Base-by-base conservation (phyloP, 2,329 filamentous ascomycete species). In the Neofusicoccum parvum region DNA sequence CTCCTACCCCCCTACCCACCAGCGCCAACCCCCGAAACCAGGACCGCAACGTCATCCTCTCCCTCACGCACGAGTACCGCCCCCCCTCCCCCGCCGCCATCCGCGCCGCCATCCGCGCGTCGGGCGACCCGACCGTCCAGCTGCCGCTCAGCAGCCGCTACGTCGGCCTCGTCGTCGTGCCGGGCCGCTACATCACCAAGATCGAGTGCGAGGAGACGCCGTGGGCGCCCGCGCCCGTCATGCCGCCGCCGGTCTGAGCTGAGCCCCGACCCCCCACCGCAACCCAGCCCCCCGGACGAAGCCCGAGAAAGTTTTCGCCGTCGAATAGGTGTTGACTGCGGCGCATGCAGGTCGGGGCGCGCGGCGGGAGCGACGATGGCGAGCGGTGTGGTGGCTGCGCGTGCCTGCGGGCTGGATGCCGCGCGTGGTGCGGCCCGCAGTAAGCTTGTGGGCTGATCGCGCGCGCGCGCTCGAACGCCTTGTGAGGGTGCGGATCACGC, bases 11-110 rank as follows among this genome's bases (percentile, higher is more conserved):
- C 45, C 4, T 11, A n/a, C 39, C 17, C 9, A 64, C 3, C 50
- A 10, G 1, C 17, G 3, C 37, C 23, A 34, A 34, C 15, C 56
- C 9, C 3, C 37, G 2, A 20, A 20, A 39, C 1, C 70, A 96
- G 93, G 91, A 97, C 68, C 87, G 87, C 72, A 97, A 99, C 73
- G 85, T 98, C 69, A 92, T 99, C 62, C 87, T 99, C 62, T 86
- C 90, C 41, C 86, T 91, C 70, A 92, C 94, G 0, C 91, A 95
- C 78, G 95, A 99, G 79, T 98, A 97, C 79, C 91, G 94, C 2
- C 86, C 88, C 66, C 93, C 93, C 5, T 74, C 78, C 7, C 70
- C 75, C 11, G 79, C 80, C 2, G 78, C 82, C 39, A 75, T 84
- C 67, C 74, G 74, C 67, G 74, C 75, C 64, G 70, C 73, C 5